These are phyloP conservation scores for Boletales sp. DNA, from an alignment of 768 basidiomycete species.

Conservation along the genomic window DNA sequence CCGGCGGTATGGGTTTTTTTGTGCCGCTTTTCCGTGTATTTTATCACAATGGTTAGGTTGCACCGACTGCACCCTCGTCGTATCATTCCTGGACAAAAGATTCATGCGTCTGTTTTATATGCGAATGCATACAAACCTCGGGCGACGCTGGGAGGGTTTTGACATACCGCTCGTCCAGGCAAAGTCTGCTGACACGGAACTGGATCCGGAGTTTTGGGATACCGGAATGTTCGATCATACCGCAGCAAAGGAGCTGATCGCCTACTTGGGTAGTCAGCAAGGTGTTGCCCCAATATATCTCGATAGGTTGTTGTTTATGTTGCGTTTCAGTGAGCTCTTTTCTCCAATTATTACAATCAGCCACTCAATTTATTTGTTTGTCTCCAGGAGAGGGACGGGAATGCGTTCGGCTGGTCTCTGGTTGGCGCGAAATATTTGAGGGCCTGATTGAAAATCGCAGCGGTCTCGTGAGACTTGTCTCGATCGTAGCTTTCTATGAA, in stretches of 20 bases:
- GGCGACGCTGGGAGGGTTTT: constrained; percentile 20
- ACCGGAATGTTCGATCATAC: constrained; percentile 16
- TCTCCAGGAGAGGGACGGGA: constrained; percentile 10
- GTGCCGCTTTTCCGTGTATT: too few relatives aligned
- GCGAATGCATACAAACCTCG: constrained; percentile 16
- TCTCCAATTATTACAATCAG: background rate
- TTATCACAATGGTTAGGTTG: constrained; percentile 4
- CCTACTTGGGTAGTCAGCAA: constrained; percentile 4
- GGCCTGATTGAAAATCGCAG: constrained; percentile 4
- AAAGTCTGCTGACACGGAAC: background rate
- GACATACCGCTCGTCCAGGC: constrained; percentile 12
- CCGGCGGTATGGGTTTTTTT: constrained; percentile 6
- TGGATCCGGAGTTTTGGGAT: constrained; percentile 15
- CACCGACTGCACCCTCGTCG: constrained; percentile 20
- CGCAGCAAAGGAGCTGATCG: constrained; percentile 10
- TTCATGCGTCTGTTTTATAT: constrained; percentile 21
- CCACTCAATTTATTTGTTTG: background rate
- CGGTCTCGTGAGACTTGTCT: constrained; percentile 14
- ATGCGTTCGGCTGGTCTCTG: constrained; percentile 7
- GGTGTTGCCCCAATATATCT: constrained; percentile 12
- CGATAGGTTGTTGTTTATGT: constrained; percentile 16
- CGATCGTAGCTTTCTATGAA: constrained; percentile 19
- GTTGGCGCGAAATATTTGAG: constrained; percentile 10
- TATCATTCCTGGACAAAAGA: constrained; percentile 25
- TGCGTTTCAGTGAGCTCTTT: constrained; percentile 15